Evolutionary conservation across 2,329 filamentous ascomycete genomes (phyloP).

Genomic region (Hypoxylon sp.): DNA sequence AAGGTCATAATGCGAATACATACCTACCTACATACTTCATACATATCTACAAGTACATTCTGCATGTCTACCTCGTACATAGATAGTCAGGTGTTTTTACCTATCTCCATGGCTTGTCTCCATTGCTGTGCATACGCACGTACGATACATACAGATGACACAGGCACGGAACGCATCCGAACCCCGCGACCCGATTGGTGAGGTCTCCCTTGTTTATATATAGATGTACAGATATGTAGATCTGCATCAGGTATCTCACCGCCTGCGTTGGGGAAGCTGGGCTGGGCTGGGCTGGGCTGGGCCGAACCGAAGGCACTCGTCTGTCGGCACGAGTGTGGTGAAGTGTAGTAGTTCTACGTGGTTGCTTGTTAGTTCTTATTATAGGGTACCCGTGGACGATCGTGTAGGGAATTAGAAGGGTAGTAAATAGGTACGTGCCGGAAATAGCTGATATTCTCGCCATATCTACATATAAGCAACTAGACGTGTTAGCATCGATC

Average conservation of each 20-base stretch:
- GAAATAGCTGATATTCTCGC: too few species aligned
- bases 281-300: too few species aligned
- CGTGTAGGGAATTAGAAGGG: not conserved
- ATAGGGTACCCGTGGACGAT: not conserved
- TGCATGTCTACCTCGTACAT: not conserved
- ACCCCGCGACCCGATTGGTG: constrained; percentile 14
- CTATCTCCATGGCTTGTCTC: not conserved
- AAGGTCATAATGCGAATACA: not conserved
- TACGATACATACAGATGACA: constrained; percentile 8
- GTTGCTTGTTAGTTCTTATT: not conserved
- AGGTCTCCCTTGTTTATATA: constrained; percentile 1
- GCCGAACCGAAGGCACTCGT: not conserved
- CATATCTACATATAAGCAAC: too few species aligned
- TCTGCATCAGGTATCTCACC: constrained; percentile 3
- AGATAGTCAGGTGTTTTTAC: not conserved
- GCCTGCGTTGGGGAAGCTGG: not conserved
- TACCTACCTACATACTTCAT: not conserved
- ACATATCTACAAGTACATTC: not conserved
- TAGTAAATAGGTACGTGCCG: too few species aligned
- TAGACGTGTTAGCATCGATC: too few species aligned
- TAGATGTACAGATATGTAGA: not conserved
- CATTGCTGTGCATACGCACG: constrained; percentile 10
- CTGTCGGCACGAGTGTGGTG: not conserved
- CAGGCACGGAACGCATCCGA: constrained; percentile 8
- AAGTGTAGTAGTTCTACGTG: not conserved